Evolutionary conservation across 1,139 yeast genomes (phyloP).

Genomic region (Saccharomyces hybrid): DNA sequence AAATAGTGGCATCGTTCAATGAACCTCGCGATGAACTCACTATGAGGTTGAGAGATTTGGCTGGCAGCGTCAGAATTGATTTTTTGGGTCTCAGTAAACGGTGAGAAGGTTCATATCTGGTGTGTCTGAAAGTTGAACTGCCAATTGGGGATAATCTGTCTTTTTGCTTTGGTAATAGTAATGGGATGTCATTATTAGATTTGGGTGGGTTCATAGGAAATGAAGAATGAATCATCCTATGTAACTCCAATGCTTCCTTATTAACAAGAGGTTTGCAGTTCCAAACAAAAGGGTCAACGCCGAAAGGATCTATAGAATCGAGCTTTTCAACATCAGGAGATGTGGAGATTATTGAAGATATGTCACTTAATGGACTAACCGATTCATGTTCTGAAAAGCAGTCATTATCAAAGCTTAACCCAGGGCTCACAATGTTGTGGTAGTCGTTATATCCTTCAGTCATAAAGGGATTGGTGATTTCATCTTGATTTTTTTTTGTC

Average conservation of each 20-base stretch:
- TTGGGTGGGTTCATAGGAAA: conserved; percentile 26
- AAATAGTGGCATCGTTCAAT: conserved; percentile 61
- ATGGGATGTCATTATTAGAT: not conserved
- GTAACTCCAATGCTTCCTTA: conserved; percentile 12
- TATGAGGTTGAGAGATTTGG: conserved; percentile 40
- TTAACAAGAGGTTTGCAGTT: conserved; percentile 10
- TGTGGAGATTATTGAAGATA: conserved; percentile 13
- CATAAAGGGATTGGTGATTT: conserved; percentile 3
- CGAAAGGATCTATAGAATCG: conserved; percentile 10
- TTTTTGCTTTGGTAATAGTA: conserved; percentile 34
- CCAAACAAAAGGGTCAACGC: conserved; percentile 5
- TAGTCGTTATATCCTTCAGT: not conserved
- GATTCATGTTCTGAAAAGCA: not conserved
- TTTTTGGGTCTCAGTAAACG: conserved; percentile 33
- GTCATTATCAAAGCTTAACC: not conserved
- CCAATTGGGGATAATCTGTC: not conserved
- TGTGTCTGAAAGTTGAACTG: not conserved
- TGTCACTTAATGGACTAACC: conserved; percentile 6
- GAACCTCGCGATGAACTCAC: conserved; percentile 65
- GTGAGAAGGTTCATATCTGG: conserved; percentile 14
- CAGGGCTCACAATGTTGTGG: conserved; percentile 10
- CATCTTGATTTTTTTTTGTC: not conserved
- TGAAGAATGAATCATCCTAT: conserved; percentile 14
- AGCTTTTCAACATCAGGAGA: conserved; percentile 12
- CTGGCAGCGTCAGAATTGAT: conserved; percentile 39